Conservation (phyloP, 441 rosid species). For the Gossypium aridum region DNA sequence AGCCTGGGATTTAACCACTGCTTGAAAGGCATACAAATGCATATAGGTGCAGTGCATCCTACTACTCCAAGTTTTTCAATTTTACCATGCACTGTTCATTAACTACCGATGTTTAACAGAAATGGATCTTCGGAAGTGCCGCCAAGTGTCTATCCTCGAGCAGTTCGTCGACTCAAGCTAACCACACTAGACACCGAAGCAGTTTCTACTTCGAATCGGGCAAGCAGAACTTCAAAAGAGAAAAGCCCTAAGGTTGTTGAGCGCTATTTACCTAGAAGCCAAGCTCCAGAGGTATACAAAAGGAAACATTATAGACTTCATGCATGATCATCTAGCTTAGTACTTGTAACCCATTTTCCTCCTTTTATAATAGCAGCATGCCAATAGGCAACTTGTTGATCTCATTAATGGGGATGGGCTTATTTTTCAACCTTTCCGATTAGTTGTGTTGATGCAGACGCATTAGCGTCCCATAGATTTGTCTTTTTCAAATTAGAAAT, state of each 20-base stretch:
- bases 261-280: conserved; percentile 51
- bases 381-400: neutral
- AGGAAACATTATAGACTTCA: neutral
- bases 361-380: neutral
- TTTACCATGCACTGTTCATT: neutral
- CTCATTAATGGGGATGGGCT: neutral
- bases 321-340: neutral
- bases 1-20: conserved; percentile 1
- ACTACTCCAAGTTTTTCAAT: neutral
- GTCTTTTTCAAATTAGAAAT: neutral
- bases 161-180: conserved; percentile 50
- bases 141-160: conserved; percentile 60
- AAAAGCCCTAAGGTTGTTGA: conserved; percentile 49
- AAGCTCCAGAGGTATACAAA: conserved; percentile 42
- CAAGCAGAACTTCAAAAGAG: conserved; percentile 37
- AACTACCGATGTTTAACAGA: conserved; percentile 33
- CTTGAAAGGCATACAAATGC: neutral
- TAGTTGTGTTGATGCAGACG: neutral
- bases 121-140: conserved; percentile 56
- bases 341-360: neutral
- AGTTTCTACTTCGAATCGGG: conserved; percentile 41
- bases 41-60: too few species aligned
- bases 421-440: neutral
- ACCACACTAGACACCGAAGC: conserved; percentile 44
- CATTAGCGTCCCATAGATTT: neutral